Evolutionary conservation across 2,329 filamentous ascomycete genomes (phyloP), one percentile per base, ranked within the genome.

Genomic region (Sphaerulina populicola): DNA sequence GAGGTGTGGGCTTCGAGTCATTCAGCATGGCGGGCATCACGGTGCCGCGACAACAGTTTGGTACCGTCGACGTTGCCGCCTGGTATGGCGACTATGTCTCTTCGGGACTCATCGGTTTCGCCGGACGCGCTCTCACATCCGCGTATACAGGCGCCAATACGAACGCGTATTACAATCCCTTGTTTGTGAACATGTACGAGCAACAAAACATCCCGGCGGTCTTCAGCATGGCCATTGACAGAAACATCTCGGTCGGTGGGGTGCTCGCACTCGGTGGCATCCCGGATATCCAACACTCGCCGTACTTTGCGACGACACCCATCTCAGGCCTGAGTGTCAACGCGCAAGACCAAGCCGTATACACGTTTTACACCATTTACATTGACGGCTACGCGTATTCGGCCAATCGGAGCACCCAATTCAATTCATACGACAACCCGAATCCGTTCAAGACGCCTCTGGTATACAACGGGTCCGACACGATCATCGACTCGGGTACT

Each of bases 91-190:
- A 68, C 52, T 58, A 54, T 4, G 46, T 15, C 36, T 72, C 72
- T 1, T 72, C 70, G 23, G 77, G 77, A 2, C 62, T 79, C 2
- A 57, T 80, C 3, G 77, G 77, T 0, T 66, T 80, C 10, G 74
- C 69, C 1, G 79, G 76, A 57, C 71, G 74, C 6, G 65, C 69
- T 11, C 58, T 78, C 38, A 78, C 75, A 0, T 71, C 69, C 18
- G 68, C 71, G 23, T 69, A 65, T 48, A 23, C 48, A 6, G 68
- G 68, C 35, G 59, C 57, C 12, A 53, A 65, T 40, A 47, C 37
- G 10, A 39, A 48, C 11, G 38, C 66, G 59, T 42, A 62, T 0
- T 80, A 79, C 64, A 68, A 73, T 47, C 73, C 77, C 0, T 58
- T 79, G n/a, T 72, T 80, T 57, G 73, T 69, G 6, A 74, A 66